A percentile compares a stretch with the other conserved stretches of the same genome.
Evolutionary conservation across 345 rosid species (phyloP).

Genomic region (Raphanus raphanistrum): DNA sequence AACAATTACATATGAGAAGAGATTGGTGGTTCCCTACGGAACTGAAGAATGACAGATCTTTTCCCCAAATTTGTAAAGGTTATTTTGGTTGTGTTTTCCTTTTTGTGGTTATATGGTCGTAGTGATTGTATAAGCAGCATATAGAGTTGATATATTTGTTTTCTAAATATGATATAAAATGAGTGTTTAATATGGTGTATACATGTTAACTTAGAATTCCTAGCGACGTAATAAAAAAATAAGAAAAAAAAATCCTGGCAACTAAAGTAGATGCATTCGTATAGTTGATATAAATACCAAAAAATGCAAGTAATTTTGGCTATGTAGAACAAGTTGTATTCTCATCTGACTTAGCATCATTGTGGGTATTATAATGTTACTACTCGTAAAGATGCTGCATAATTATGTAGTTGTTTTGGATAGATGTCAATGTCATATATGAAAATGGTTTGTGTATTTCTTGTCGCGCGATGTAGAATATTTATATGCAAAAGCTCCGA

Average conservation of each 20-base stretch:
- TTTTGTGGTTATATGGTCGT: background rate
- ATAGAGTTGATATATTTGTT: background rate
- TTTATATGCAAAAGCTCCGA: conserved; percentile 31
- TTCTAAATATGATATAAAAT: background rate
- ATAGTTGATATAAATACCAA: background rate
- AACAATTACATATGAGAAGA: background rate
- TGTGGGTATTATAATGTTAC: background rate
- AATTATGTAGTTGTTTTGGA: background rate
- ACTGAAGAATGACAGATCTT: background rate
- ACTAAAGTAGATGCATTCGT: background rate
- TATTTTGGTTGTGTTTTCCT: background rate
- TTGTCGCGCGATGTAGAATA: conserved; percentile 38
- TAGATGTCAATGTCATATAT: background rate
- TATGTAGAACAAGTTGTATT: background rate
- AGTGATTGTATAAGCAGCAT: background rate
- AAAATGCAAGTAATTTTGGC: background rate
- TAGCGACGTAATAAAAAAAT: no score
- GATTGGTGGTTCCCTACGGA: background rate
- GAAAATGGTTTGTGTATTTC: conserved; percentile 19
- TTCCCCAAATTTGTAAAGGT: background rate
- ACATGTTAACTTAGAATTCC: background rate
- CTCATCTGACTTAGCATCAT: background rate
- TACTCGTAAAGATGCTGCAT: background rate
- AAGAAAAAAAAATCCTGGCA: no score
- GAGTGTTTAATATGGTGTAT: background rate